Evolutionary conservation across 192 early-diverging fungal genomes (phyloP).

Genomic region (Mortierella antarctica): DNA sequence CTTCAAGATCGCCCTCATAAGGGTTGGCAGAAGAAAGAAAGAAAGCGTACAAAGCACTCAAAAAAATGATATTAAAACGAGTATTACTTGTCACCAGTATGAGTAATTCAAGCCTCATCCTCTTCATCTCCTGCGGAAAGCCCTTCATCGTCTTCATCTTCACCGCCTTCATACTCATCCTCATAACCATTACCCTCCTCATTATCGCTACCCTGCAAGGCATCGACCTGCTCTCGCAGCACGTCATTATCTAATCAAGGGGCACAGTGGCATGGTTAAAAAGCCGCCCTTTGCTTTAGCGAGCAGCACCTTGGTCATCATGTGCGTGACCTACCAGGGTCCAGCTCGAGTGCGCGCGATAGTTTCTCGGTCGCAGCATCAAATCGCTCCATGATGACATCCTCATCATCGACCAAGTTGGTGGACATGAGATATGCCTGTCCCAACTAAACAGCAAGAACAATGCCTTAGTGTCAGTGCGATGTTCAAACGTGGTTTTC

Average conservation of each 20-base stretch:
- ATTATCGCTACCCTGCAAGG: conserved; percentile 48
- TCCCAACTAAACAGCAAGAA: conserved; percentile 37
- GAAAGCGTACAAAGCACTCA: background rate
- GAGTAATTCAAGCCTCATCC: background rate
- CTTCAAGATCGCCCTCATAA: background rate
- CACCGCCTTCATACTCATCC: conserved; percentile 8
- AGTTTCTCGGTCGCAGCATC: conserved; percentile 62
- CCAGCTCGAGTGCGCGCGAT: conserved; percentile 51
- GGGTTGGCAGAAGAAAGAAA: background rate
- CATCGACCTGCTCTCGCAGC: conserved; percentile 55
- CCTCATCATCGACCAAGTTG: conserved; percentile 60
- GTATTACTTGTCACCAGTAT: background rate
- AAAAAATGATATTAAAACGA: background rate
- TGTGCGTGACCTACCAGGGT: conserved; percentile 47
- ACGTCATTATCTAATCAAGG: conserved; percentile 42
- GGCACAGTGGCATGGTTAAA: background rate
- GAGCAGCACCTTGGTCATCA: background rate
- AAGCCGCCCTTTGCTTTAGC: background rate
- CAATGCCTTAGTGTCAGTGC: background rate
- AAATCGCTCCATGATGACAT: conserved; percentile 60
- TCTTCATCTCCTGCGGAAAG: background rate
- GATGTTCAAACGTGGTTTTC: too few relatives aligned
- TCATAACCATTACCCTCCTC: conserved; percentile 13
- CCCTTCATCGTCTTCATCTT: conserved; percentile 3
- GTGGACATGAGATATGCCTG: conserved; percentile 56